phyloP scores from a whole-genome alignment of 495 filamentous ascomycete species.

The Penicillium longicatenatum region DNA sequence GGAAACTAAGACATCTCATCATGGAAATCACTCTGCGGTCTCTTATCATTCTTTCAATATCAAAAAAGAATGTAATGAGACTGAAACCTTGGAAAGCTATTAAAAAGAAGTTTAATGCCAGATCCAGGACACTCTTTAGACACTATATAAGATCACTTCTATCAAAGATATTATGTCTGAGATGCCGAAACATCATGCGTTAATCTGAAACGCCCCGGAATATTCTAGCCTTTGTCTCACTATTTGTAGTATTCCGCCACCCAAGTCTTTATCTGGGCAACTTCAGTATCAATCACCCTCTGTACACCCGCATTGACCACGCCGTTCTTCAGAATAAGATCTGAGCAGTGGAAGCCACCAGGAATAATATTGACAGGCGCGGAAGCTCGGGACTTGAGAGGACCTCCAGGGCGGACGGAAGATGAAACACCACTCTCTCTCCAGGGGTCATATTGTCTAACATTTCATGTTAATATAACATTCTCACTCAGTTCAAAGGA shows the following conservation, averaged over 20 bases:
- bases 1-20: not conserved
- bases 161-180: not conserved
- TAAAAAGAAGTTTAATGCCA: not conserved
- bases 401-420: slow-evolving; percentile 54
- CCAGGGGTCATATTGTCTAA: slow-evolving; percentile 61
- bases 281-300: slow-evolving; percentile 41
- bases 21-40: not conserved
- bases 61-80: not conserved
- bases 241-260: slow-evolving; percentile 45
- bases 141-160: not conserved
- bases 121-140: not conserved
- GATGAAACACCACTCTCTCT: slow-evolving; percentile 53
- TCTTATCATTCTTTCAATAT: not conserved
- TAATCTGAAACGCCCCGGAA: not conserved
- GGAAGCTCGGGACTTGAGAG: slow-evolving; percentile 40
- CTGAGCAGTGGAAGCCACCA: slow-evolving; percentile 55
- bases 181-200: not conserved
- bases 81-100: not conserved
- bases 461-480: slow-evolving; percentile 1
- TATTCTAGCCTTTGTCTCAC: not conserved
- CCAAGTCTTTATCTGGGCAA: slow-evolving; percentile 53
- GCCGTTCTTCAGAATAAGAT: slow-evolving; percentile 50
- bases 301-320: slow-evolving; percentile 34
- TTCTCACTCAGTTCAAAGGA: not conserved
- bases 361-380: slow-evolving; percentile 58